phyloP scores from a whole-genome alignment of 208 protist species.

The Leishmania major region DNA sequence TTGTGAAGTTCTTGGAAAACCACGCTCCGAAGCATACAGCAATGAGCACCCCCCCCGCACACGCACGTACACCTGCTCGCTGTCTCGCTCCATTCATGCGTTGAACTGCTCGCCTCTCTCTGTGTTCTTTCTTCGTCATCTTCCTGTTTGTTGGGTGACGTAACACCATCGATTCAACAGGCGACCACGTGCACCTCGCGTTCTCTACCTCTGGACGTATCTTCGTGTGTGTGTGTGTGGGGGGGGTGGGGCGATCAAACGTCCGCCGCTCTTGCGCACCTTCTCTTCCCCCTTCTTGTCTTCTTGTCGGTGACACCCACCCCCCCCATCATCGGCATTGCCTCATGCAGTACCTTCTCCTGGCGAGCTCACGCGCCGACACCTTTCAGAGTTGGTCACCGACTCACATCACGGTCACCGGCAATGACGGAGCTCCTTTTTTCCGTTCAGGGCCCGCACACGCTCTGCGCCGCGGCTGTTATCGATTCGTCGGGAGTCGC shows the following conservation, averaged over 20 bases:
- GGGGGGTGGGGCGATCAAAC: background rate
- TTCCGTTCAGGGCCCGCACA: background rate
- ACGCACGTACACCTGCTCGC: background rate
- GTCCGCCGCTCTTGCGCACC: background rate
- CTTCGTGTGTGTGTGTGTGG: background rate
- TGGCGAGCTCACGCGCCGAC: conserved; percentile 5
- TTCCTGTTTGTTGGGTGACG: background rate
- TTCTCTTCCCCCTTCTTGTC: background rate
- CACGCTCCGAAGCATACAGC: background rate
- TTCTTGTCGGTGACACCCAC: background rate
- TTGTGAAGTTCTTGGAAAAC: too few species aligned
- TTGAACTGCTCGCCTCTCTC: background rate
- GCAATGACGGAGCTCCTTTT: conserved; percentile 12
- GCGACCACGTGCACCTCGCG: background rate
- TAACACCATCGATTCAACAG: background rate
- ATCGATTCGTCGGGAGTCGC: conserved; percentile 2
- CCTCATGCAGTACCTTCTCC: conserved; percentile 25
- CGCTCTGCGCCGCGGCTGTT: conserved; percentile 12
- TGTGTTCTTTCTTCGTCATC: background rate
- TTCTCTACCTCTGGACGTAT: conserved; percentile 5
- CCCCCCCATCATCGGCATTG: background rate
- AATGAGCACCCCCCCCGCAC: background rate
- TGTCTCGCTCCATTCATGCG: background rate
- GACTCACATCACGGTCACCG: background rate
- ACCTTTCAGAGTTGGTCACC: conserved; percentile 25